Evolutionary conservation across 352 stramenopile species (phyloP), one percentile per base, ranked within the genome.

Genomic region (Phytophthora tentaculata): DNA sequence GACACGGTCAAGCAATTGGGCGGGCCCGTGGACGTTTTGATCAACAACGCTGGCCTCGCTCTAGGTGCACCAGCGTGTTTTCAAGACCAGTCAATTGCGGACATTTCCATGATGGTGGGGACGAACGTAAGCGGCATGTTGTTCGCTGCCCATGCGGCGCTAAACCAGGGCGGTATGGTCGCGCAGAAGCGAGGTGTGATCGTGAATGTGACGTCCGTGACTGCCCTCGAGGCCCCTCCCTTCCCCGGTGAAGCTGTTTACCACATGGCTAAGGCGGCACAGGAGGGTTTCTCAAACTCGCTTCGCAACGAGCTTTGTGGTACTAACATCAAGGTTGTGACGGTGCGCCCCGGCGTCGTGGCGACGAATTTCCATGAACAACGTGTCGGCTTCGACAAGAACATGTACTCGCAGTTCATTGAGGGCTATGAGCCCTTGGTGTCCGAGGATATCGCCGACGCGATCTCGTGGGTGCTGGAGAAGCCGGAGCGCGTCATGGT

Each of bases 331-430:
- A 73, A 70, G 49, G 69, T 77, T 5, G 54, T 69, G 12, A 65
- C 74, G 37, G 65, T 77, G 43, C 69, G 69, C 56, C 65, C 69
- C 0, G 64, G 69, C 9, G 69, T 77, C 4, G 69, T 77, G 23
- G 56, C 65, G 5, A 77, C 69, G 1, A 73, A 77, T 41, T 77
- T 73, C 69, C 69, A 77, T 43, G 69, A 74, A 29, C 69, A 74
- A 37, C 69, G 69, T 19, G 59, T 77, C 23, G 69, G 69, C 5
- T 77, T 67, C n/a, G 60, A 77, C 50, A 47, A 52, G 24, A 2
- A 22, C 8, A 71, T 59, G 59, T 68, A 71, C 60, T 66, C 57
- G 35, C 32, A 73, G 41, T 77, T 77, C 59, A 57, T 77, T 20
- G 49, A 71, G 37, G 69, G 69, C 10, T 77, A 74, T 35, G 69